Conservation (phyloP, 78 protist genomes). For the Polysphondylium violaceum region DNA sequence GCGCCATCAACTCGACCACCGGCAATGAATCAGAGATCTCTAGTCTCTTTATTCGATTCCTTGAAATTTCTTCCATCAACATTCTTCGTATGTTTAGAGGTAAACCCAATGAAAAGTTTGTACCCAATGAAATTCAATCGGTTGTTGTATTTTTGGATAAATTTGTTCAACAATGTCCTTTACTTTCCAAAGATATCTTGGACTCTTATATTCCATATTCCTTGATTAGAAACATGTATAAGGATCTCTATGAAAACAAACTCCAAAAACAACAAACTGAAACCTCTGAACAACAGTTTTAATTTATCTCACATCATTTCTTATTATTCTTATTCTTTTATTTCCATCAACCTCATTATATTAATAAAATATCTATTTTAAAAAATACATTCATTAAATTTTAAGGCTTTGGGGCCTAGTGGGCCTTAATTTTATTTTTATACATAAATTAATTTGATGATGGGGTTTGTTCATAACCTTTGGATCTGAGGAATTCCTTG, state of each 20-base stretch:
- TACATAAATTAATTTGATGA: no score
- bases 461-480: slow-evolving; percentile 8
- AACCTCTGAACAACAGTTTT: slow-evolving; percentile 43
- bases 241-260: slow-evolving; percentile 39
- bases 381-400: no score
- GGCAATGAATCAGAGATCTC: slow-evolving; percentile 65
- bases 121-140: slow-evolving; percentile 57
- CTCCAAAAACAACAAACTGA: slow-evolving; percentile 30
- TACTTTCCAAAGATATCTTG: slow-evolving; percentile 59
- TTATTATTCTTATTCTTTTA: no score
- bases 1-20: slow-evolving; percentile 43
- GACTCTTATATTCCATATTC: slow-evolving; percentile 77
- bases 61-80: slow-evolving; percentile 63
- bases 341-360: no score
- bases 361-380: no score
- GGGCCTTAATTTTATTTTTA: no score
- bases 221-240: slow-evolving; percentile 77
- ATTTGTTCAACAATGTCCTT: slow-evolving; percentile 79
- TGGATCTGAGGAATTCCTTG: slow-evolving; percentile 3
- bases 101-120: slow-evolving; percentile 4
- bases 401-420: no score
- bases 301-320: neutral
- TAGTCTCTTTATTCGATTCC: slow-evolving; percentile 12
- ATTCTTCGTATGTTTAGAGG: slow-evolving; percentile 38
- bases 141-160: slow-evolving; percentile 63